These are phyloP conservation scores for Sporothrix euskadiensis DNA, from an alignment of 2,329 filamentous ascomycete species.

Conservation along the genomic window DNA sequence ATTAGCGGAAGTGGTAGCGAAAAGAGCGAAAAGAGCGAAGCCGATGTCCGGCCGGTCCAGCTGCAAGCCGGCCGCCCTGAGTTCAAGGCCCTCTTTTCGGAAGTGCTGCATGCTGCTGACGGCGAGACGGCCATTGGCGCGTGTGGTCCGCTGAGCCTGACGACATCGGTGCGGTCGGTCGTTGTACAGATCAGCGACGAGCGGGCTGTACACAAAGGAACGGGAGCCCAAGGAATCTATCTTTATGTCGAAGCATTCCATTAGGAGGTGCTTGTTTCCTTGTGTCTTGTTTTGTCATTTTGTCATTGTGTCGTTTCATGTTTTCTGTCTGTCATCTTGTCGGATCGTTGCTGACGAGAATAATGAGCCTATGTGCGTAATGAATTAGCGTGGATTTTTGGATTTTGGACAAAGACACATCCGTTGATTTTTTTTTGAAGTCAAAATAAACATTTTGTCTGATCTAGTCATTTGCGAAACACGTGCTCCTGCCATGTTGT, in stretches of 20 bases:
- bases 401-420: background rate
- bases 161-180: background rate
- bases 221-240: background rate
- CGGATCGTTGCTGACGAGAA: background rate
- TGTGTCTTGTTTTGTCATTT: background rate
- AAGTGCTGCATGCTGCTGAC: background rate
- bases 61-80: background rate
- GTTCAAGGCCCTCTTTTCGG: background rate
- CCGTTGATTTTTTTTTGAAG: background rate
- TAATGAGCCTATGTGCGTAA: background rate
- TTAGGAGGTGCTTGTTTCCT: background rate
- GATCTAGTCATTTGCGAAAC: background rate
- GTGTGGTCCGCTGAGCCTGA: conserved; percentile 7
- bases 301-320: background rate
- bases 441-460: background rate
- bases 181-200: conserved; percentile 9
- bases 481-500: background rate
- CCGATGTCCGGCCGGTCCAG: background rate
- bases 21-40: background rate
- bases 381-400: background rate
- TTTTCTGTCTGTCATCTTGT: background rate
- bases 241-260: background rate
- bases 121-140: background rate
- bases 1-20: background rate
- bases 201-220: background rate